Evolutionary conservation across 441 rosid species (phyloP), one percentile per base, ranked within the genome.

Genomic region (Jatropha multifida): DNA sequence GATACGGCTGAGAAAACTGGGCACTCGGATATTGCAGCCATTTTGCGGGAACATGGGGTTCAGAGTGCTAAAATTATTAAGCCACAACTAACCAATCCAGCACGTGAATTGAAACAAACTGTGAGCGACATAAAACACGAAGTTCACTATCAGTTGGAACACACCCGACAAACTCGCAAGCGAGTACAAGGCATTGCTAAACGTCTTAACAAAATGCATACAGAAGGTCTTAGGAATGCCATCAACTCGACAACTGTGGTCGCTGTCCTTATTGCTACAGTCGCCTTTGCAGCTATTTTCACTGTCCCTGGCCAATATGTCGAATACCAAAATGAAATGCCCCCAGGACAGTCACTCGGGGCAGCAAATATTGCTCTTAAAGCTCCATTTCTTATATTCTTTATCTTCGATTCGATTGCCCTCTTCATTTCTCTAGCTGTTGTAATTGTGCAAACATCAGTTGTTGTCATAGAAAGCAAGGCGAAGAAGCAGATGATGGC

Each of bases 401-500:
- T 93, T 85, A 65, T 95, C 69, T 90, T 95, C 54, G 96, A 95
- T 40, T 92, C 98, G 0, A 62, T 93, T 1, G 94, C 98, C 10
- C 97, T 93, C 79, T 95, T 95, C 87, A 93, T 93, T 73, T 95
- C 99, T 15, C 81, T 93, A 27, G 97, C 97, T 1, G 96, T 90
- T 23, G 98, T 93, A 70, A 96, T 93, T 77, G 97, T 95, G 58
- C 99, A 95, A 83, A 95, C 97, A 20, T 92, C 98, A 5, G 96
- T 95, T 46, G 97, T 95, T 18, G 94, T 90, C 41, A 93, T 89
- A 54, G 96, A 93, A 76, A 90, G 92, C 84, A 90, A 88, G 76
- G 97, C 98, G 5, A 92, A 95, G 91, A 93, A 91, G 85, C 93
- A 89, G 74, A 83, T 95, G 97, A 89, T 95, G 98, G 93, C 94